Conservation (phyloP, 352 stramenopile species). For the Pythium chondricola region DNA sequence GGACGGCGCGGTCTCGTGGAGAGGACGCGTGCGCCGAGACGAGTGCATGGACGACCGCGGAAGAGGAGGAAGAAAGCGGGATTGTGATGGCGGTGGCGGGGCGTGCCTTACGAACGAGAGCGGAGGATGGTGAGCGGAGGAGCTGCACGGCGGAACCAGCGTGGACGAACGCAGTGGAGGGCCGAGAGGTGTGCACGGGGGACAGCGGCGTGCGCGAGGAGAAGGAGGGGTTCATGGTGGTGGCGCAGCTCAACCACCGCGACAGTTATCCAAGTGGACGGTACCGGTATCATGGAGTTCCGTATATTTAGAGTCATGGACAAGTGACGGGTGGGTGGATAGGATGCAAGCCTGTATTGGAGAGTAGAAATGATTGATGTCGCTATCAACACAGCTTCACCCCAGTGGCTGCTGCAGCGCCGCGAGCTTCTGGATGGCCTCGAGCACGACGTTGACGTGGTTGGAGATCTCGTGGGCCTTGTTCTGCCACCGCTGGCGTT, state of each 20-base stretch:
- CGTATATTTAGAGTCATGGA: conserved; percentile 7
- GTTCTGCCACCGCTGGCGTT: conserved; percentile 56
- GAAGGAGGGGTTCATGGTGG: too few species aligned
- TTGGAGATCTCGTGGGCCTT: conserved; percentile 64
- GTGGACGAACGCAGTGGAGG: conserved; percentile 12
- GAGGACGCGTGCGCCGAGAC: conserved; percentile 9
- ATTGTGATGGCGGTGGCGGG: conserved; percentile 24
- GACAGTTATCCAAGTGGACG: not conserved
- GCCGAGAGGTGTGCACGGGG: conserved; percentile 16
- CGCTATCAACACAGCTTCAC: not conserved
- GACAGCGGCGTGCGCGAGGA: conserved; percentile 7
- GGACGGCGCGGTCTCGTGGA: not conserved
- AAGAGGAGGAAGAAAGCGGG: conserved; percentile 17
- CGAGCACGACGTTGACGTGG: conserved; percentile 69
- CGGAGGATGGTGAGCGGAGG: too few species aligned
- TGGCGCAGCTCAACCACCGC: conserved; percentile 4
- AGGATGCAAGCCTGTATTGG: too few species aligned
- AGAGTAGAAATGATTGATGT: too few species aligned
- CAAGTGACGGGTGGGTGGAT: too few species aligned
- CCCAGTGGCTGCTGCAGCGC: conserved; percentile 35
- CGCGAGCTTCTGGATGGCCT: conserved; percentile 70
- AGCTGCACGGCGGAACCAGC: too few species aligned
- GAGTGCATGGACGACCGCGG: conserved; percentile 30
- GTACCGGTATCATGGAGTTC: conserved; percentile 5
- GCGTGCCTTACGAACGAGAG: conserved; percentile 19